Evolutionary conservation across 2,329 filamentous ascomycete species (phyloP), one percentile per base, ranked within the genome.

Genomic region (Bertia moriformis): DNA sequence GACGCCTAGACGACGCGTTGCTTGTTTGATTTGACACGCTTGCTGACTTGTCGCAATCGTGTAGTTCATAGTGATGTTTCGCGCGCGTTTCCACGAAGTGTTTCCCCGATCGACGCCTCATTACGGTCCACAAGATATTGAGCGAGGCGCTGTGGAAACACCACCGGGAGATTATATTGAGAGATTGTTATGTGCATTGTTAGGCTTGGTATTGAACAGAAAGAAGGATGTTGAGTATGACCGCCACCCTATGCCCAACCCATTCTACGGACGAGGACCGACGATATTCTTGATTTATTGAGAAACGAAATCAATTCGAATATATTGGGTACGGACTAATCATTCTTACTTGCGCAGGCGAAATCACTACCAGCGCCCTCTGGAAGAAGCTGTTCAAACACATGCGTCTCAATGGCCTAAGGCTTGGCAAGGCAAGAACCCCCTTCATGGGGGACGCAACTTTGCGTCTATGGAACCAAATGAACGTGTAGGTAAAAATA

Each of bases 201-300:
- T 98, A 35, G 80, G 83, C 20, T 67, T 98, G 49, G 74, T 95
- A 40, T 69, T 98, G 52, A 98, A 98, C 60, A 80, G 91, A 59
- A 96, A 98, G 68, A 94, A 98, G 58, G 88, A 94, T 62, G 84
- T 96, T 56, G 94, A 98, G 91, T 96, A 74, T 61, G 86, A 65
- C 47, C 30, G 19, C 24, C 41, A 30, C 33, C 33, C 37, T n/a
- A 39, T 39, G 37, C 33, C 38, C 20, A 20, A 38, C 5, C n/a
- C 14, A 14, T 20, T 14, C 22, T n/a, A 7, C 7, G n/a, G 22
- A 27, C 22, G 22, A 10, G 22, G n/a, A 27, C n/a, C n/a, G n/a
- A n/a, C n/a, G 33, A n/a, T 37, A 35, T 32, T 18, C 35, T 38
- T 37, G 30, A 37, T 20, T 19, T 14, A 18, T 13, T 10, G 3